Percentiles rank a stretch among this genome's conserved stretches.
phyloP scores from a whole-genome alignment of 495 filamentous ascomycete species.

The Lineolata rhizophorae region DNA sequence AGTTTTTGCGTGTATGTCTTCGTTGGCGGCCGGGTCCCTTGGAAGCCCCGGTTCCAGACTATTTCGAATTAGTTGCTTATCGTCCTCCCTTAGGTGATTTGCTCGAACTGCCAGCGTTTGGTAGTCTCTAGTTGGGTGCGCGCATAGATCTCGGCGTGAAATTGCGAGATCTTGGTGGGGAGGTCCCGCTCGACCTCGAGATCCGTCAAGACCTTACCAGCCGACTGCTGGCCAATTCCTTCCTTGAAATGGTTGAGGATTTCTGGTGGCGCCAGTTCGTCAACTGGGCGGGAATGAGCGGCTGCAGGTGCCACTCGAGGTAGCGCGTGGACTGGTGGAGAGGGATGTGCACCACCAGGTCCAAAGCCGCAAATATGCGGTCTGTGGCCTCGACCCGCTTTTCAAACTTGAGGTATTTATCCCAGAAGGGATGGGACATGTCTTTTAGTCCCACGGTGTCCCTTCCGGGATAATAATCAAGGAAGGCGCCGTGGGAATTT shows the following conservation, averaged over 20 bases:
- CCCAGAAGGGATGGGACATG: conserved; percentile 90
- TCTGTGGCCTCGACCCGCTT: conserved; percentile 71
- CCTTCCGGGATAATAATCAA: too few relatives aligned
- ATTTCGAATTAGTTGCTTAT: too few relatives aligned
- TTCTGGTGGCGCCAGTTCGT: conserved; percentile 49
- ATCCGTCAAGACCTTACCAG: conserved; percentile 30
- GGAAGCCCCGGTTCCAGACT: too few relatives aligned
- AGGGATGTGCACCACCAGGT: conserved; percentile 74
- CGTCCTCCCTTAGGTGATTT: too few relatives aligned
- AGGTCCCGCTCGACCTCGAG: conserved; percentile 71
- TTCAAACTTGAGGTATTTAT: conserved; percentile 94
- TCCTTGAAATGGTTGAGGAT: conserved; percentile 42
- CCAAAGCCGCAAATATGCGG: conserved; percentile 67
- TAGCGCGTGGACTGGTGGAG: conserved; percentile 95
- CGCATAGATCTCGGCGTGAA: conserved; percentile 63
- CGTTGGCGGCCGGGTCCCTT: too few relatives aligned
- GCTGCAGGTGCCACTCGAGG: conserved; percentile 82
- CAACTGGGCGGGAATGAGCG: conserved; percentile 47
- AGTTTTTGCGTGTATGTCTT: too few relatives aligned
- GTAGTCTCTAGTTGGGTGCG: conserved; percentile 72
- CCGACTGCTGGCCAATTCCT: conserved; percentile 32
- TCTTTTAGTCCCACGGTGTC: conserved; percentile 78
- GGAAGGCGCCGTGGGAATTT: too few relatives aligned
- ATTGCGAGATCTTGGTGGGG: conserved; percentile 52
- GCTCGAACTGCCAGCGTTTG: conserved; percentile 88